Percentiles rank a stretch among this genome's conserved stretches.
Conservation (phyloP, 1,284 basidiomycete genomes). For the Mycosarcoma mackinlayi region DNA sequence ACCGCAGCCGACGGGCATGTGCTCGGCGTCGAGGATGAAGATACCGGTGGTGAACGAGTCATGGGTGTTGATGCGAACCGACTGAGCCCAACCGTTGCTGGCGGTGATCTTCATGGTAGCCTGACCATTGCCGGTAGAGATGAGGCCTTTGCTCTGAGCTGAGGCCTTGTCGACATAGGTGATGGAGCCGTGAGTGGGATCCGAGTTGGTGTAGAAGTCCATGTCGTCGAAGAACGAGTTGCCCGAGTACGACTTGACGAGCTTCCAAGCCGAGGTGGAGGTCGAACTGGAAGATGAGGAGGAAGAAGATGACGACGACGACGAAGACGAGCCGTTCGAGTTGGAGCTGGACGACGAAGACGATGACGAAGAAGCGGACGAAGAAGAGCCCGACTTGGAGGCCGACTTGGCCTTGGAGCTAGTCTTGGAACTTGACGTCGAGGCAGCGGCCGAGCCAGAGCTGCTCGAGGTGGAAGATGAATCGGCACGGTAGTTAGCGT, state of each 20-base stretch:
- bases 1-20: constrained; percentile 60
- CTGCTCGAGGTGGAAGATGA: constrained; percentile 7
- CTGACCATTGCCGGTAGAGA: constrained; percentile 38
- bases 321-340: constrained; percentile 13
- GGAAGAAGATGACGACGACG: constrained; percentile 25
- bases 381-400: constrained; percentile 14
- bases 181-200: constrained; percentile 55
- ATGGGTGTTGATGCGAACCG: constrained; percentile 55
- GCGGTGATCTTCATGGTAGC: constrained; percentile 45
- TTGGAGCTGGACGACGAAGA: constrained; percentile 11
- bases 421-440: constrained; percentile 11
- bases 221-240: constrained; percentile 53
- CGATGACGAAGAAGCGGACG: constrained; percentile 23
- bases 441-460: not conserved
- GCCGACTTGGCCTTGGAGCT: constrained; percentile 11
- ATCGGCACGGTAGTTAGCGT: constrained; percentile 19
- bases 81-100: constrained; percentile 39
- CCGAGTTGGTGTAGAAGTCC: constrained; percentile 51
- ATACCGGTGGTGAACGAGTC: constrained; percentile 54
- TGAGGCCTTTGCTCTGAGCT: constrained; percentile 38
- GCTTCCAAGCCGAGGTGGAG: constrained; percentile 36
- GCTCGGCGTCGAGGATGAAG: constrained; percentile 53
- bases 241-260: constrained; percentile 51
- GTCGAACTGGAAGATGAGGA: constrained; percentile 13
- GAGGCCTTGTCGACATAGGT: constrained; percentile 36